Evolutionary conservation across 441 rosid genomes (phyloP).

Genomic region (Adansonia gregorii): DNA sequence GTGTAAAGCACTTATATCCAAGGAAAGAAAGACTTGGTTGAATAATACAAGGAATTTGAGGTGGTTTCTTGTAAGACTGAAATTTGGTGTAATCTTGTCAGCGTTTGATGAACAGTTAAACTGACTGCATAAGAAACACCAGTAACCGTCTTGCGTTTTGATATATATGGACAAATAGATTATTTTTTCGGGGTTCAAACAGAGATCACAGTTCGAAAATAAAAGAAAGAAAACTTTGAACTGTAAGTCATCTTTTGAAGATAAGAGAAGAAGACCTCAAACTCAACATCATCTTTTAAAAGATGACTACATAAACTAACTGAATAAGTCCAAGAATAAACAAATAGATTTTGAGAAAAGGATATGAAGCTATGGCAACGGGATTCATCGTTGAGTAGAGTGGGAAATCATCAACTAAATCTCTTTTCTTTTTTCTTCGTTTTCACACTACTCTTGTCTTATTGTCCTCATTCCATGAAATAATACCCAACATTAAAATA

Average conservation of each 20-base stretch:
- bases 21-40: not conserved
- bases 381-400: not conserved
- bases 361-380: not conserved
- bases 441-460: conserved; percentile 29
- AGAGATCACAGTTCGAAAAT: no score
- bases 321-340: not conserved
- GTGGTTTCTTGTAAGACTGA: not conserved
- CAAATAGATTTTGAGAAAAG: not conserved
- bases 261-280: no score
- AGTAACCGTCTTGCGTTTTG: not conserved
- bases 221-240: no score
- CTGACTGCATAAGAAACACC: not conserved
- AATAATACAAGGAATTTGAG: not conserved
- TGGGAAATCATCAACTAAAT: not conserved
- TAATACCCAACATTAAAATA: not conserved
- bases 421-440: not conserved
- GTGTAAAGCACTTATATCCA: not conserved
- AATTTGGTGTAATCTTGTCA: not conserved
- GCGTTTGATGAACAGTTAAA: not conserved
- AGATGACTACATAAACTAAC: no score
- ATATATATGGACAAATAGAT: not conserved
- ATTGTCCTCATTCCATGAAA: not conserved
- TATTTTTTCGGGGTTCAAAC: not conserved
- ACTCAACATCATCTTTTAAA: no score
- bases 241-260: no score